phyloP scores from a whole-genome alignment of 176 grass and related monocot genomes.

The Ensete glaucum region DNA sequence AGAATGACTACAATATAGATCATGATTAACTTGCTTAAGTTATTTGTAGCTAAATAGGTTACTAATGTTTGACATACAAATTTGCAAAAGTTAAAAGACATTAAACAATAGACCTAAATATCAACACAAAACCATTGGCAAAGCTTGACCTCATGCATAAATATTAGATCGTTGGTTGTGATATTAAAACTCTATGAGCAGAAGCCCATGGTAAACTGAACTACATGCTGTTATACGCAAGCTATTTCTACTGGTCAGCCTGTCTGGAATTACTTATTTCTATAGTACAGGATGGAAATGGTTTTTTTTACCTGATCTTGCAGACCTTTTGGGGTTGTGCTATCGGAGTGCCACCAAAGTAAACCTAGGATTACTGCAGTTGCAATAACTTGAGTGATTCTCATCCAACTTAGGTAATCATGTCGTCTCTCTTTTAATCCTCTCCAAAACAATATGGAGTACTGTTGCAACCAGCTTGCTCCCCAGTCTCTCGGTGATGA shows the following conservation, averaged over 20 bases:
- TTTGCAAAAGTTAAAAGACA: neutral
- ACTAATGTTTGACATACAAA: neutral
- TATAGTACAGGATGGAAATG: neutral
- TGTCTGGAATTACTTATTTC: neutral
- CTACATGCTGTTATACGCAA: neutral
- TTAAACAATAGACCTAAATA: neutral
- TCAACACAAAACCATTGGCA: neutral
- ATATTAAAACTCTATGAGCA: neutral
- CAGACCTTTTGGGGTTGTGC: constrained; percentile 48
- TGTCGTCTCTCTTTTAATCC: constrained; percentile 89
- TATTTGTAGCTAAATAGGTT: neutral
- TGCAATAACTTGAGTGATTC: constrained; percentile 93
- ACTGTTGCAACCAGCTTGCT: constrained; percentile 79
- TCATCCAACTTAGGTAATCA: constrained; percentile 99
- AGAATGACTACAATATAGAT: neutral
- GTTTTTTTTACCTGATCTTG: constrained; percentile 69
- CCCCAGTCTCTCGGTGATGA: constrained; percentile 74
- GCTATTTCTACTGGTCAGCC: neutral
- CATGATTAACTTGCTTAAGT: too few species aligned
- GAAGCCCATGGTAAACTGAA: neutral
- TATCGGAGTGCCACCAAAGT: constrained; percentile 81
- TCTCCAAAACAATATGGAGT: constrained; percentile 82
- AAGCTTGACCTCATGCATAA: neutral
- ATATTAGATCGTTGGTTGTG: neutral
- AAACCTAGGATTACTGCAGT: constrained; percentile 90